Evolutionary conservation across 257 asterid genomes (phyloP).

Genomic region (Solanum appendiculatum): DNA sequence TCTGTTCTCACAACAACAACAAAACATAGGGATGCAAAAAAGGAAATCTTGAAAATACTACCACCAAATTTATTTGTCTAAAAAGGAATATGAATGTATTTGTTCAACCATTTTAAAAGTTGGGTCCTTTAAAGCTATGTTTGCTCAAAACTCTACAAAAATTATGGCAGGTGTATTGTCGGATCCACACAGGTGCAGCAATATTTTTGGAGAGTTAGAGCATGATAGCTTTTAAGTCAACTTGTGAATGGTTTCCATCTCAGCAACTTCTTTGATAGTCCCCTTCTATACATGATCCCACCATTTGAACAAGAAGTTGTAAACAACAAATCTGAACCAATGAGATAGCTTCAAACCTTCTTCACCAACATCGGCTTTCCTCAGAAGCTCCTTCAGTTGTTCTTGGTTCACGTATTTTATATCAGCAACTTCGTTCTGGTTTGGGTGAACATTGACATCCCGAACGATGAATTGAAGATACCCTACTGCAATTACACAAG

Average conservation of each 20-base stretch:
- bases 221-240: conserved; percentile 16
- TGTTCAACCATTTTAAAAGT: neutral
- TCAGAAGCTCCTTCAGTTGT: conserved; percentile 53
- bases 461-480: conserved; percentile 84
- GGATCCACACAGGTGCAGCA: no score
- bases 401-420: conserved; percentile 55
- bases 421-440: conserved; percentile 85
- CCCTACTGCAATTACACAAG: conserved; percentile 49
- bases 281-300: conserved; percentile 86
- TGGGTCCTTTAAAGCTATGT: neutral
- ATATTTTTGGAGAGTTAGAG: neutral
- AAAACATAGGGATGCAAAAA: no score
- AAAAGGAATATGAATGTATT: neutral
- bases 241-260: conserved; percentile 81
- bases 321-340: conserved; percentile 85
- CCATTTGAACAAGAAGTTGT: conserved; percentile 85
- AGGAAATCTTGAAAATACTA: no score
- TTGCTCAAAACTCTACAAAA: neutral
- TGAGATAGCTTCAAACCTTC: conserved; percentile 75
- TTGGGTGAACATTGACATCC: conserved; percentile 68
- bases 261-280: conserved; percentile 52
- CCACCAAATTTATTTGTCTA: neutral
- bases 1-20: neutral
- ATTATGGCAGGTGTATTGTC: neutral
- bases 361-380: conserved; percentile 81